phyloP scores from a whole-genome alignment of 345 rosid species.

The Syzygium jambos region DNA sequence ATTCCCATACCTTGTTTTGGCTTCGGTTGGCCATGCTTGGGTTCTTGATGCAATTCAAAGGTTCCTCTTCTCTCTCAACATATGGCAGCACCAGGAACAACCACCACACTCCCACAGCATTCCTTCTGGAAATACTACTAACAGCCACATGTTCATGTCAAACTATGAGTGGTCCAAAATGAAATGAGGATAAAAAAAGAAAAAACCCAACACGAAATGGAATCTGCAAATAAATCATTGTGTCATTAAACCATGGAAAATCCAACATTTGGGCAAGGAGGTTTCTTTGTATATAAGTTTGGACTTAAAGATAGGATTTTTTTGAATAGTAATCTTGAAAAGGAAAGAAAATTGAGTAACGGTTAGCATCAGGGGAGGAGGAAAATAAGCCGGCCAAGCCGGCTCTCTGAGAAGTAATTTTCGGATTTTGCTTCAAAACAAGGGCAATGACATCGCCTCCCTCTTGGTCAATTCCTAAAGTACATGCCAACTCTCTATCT shows the following conservation, averaged over 20 bases:
- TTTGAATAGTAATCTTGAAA: neutral
- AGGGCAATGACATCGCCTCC: conserved; percentile 48
- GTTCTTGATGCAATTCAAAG: neutral
- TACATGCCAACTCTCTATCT: conserved; percentile 27
- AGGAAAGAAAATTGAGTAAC: conserved; percentile 4
- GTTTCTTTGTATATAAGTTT: neutral
- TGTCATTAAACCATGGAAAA: neutral
- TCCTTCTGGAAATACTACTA: neutral
- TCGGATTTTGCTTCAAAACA: conserved; percentile 50
- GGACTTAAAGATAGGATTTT: neutral
- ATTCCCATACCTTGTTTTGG: neutral
- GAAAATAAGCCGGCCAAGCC: conserved; percentile 36
- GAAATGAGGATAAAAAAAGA: neutral
- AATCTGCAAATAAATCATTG: neutral
- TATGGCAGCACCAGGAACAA: neutral
- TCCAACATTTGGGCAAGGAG: neutral
- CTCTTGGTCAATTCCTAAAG: conserved; percentile 53
- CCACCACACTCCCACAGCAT: neutral
- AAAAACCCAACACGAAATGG: neutral
- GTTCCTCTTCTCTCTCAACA: neutral
- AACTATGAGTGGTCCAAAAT: neutral
- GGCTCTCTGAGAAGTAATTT: conserved; percentile 16
- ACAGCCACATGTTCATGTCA: neutral
- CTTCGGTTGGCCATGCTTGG: neutral
- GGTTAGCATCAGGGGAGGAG: conserved; percentile 16